Base-by-base conservation (phyloP, 176 grass and related monocot genomes). In the Saccharum officinarum region DNA sequence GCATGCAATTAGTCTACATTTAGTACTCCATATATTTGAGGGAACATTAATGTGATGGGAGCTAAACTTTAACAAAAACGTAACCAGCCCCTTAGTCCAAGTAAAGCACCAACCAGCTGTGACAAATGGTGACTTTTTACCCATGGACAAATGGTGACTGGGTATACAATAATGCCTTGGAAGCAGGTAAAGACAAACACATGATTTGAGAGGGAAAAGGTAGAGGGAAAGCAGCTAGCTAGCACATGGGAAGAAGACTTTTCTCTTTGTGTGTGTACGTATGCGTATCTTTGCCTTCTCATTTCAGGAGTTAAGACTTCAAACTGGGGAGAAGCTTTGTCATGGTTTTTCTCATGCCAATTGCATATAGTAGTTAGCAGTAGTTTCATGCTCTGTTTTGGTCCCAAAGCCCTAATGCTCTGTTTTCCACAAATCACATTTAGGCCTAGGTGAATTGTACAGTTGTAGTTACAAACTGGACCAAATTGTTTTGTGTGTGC, bases 161-260 rank as follows among this genome's bases (percentile, higher is more conserved):
- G 45, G 17, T n/a, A 37, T 67, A 62, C 52, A 77, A 79, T 66
- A 79, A 78, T 85, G 81, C 81, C 71, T 63, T 73, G 85, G 77
- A 90, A 87, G 80, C 77, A 82, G 60, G 73, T 82, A 74, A 74
- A 82, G 87, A 90, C 88, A 82, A 85, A 45, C 77, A 85, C 66
- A 87, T 85, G 84, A 90, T 92, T 78, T 87, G 81, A 7, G 71
- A 20, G 44, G 12, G 66, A 26, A 68, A 89, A 72, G 75, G 75
- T 62, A 5, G 80, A 76, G 84, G 41, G 66, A 42, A 77, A 77
- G 75, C 91, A 40, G 39, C 39, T 72, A 46, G 3, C 67, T 2
- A 69, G 71, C 84, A 85, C 77, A 87, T 89, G 91, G 77, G 6
- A 68, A 57, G 80, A 81, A 47, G 57, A 70, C 74, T 28, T 28